A percentile compares a stretch with the other conserved stretches of the same genome.
These are phyloP conservation scores for Nakataea oryzae DNA, from an alignment of 2,329 filamentous ascomycete genomes.

Conservation along the genomic window DNA sequence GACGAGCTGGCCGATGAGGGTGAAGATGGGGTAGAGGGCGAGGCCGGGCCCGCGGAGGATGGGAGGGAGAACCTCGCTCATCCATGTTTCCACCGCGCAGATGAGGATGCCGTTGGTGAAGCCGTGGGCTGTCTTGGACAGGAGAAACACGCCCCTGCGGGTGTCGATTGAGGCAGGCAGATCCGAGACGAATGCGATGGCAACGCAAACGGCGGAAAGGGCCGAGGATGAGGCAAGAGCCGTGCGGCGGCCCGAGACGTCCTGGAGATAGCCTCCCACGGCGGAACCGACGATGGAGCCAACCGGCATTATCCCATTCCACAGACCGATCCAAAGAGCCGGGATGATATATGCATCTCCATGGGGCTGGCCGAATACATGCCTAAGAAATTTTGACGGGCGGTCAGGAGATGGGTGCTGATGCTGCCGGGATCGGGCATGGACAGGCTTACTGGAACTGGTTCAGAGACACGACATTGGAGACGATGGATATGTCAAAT, in stretches of 20 bases:
- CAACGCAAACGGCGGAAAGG: background rate
- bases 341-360: background rate
- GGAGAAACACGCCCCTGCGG: background rate
- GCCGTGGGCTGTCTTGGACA: background rate
- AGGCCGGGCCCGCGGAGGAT: background rate
- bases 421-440: background rate
- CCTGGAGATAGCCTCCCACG: background rate
- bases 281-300: background rate
- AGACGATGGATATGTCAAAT: background rate
- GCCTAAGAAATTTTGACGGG: background rate
- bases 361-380: background rate
- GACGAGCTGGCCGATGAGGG: background rate
- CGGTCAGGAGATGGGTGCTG: background rate
- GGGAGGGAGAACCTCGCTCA: background rate
- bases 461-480: background rate
- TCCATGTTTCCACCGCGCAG: conserved; percentile 1
- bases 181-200: background rate
- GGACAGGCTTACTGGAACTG: background rate
- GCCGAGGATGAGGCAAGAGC: background rate
- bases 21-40: conserved; percentile 1
- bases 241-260: background rate
- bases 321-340: background rate
- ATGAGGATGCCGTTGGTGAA: background rate
- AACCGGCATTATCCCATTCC: background rate
- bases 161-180: background rate